Percentiles rank a stretch among this genome's conserved stretches.
Evolutionary conservation across 164 flowering plant genomes (phyloP).

Genomic region (Stephania cephalantha): DNA sequence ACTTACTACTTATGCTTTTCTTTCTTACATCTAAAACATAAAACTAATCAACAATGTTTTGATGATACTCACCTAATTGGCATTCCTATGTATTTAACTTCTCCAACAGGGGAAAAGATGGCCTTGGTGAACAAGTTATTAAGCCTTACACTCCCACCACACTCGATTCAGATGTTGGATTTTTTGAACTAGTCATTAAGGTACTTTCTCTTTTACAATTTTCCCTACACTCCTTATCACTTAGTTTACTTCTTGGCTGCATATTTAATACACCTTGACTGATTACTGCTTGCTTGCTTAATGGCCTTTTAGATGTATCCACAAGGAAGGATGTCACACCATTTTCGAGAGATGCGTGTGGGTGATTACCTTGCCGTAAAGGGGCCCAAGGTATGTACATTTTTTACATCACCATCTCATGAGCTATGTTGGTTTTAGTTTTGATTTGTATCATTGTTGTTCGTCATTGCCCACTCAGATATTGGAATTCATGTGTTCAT

Average conservation of each 20-base stretch:
- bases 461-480: neutral
- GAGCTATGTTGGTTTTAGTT: neutral
- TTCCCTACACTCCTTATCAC: too few relatives aligned
- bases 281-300: too few relatives aligned
- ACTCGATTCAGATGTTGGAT: slow-evolving; percentile 90
- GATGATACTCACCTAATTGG: neutral
- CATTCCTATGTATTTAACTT: slow-evolving; percentile 1
- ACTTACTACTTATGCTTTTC: too few relatives aligned
- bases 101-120: slow-evolving; percentile 77
- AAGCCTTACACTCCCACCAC: slow-evolving; percentile 97
- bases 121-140: slow-evolving; percentile 82
- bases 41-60: too few relatives aligned
- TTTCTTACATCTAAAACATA: too few relatives aligned
- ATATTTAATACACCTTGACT: neutral
- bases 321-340: slow-evolving; percentile 99
- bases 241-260: neutral
- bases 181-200: slow-evolving; percentile 94
- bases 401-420: neutral
- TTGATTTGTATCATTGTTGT: neutral
- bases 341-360: slow-evolving; percentile 93
- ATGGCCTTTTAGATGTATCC: slow-evolving; percentile 73
- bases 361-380: slow-evolving; percentile 84
- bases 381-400: slow-evolving; percentile 80
- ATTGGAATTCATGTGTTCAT: neutral
- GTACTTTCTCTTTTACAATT: slow-evolving; percentile 22